A percentile compares a stretch with the other conserved stretches of the same genome.
Evolutionary conservation across 495 filamentous ascomycete species (phyloP).

Genomic region (Tetracladium marchalianum): DNA sequence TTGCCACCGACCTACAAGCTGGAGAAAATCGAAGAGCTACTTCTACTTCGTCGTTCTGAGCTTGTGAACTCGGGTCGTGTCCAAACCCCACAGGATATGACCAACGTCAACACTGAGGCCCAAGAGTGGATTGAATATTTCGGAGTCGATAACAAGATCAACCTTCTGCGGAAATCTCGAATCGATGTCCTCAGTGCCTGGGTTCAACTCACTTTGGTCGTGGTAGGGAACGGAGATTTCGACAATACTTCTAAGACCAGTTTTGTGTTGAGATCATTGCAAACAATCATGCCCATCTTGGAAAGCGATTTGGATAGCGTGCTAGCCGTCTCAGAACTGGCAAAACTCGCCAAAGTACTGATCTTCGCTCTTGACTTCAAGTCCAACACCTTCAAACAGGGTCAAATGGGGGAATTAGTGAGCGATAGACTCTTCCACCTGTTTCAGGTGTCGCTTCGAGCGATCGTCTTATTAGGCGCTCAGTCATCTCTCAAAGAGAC

Average conservation of each 20-base stretch:
- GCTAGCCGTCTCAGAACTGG: constrained; percentile 59
- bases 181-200: constrained; percentile 63
- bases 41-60: constrained; percentile 45
- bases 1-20: constrained; percentile 44
- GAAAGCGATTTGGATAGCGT: constrained; percentile 58
- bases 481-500: constrained; percentile 62
- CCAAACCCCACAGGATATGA: constrained; percentile 44
- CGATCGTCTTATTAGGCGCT: constrained; percentile 61
- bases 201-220: constrained; percentile 70
- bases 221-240: constrained; percentile 67
- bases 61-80: constrained; percentile 36
- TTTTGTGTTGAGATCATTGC: constrained; percentile 75
- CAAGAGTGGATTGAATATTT: constrained; percentile 43
- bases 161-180: constrained; percentile 45
- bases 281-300: constrained; percentile 76
- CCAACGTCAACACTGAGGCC: constrained; percentile 48
- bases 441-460: constrained; percentile 72
- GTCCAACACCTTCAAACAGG: constrained; percentile 29
- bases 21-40: constrained; percentile 53
- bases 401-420: constrained; percentile 57
- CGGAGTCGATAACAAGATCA: constrained; percentile 52
- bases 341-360: constrained; percentile 64
- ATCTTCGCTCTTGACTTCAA: constrained; percentile 62
- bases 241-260: constrained; percentile 54
- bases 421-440: constrained; percentile 86